Evolutionary conservation across 257 asterid species (phyloP).

Genomic region (Thymus quinquecostatus): DNA sequence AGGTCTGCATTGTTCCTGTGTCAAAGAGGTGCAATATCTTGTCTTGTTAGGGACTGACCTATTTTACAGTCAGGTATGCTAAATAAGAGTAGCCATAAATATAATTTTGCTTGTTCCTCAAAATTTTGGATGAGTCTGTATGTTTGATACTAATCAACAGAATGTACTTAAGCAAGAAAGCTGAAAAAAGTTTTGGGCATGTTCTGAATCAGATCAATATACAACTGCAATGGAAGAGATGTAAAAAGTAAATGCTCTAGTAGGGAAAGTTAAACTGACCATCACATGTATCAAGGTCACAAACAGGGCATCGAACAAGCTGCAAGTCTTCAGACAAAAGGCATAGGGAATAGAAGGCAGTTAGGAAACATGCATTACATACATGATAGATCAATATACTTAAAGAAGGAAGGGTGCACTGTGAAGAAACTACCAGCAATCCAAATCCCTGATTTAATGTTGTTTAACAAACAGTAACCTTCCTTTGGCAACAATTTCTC

Average conservation of each 20-base stretch:
- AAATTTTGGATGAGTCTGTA: slow-evolving; percentile 7
- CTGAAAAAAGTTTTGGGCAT: background rate
- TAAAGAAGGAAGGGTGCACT: slow-evolving; percentile 18
- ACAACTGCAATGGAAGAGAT: background rate
- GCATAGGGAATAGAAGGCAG: slow-evolving; percentile 26
- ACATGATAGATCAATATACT: background rate
- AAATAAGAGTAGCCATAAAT: background rate
- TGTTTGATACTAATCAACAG: background rate
- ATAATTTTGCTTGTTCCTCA: background rate
- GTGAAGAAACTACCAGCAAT: slow-evolving; percentile 75
- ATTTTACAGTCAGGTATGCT: background rate
- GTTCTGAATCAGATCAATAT: slow-evolving; percentile 1
- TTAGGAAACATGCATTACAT: slow-evolving; percentile 13
- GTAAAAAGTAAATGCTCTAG: slow-evolving; percentile 8
- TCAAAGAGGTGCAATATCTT: slow-evolving; percentile 9
- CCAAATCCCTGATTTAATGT: slow-evolving; percentile 89
- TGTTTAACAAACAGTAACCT: slow-evolving; percentile 62
- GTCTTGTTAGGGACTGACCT: slow-evolving; percentile 1
- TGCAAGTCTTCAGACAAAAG: slow-evolving; percentile 72
- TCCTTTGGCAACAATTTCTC: slow-evolving; percentile 50
- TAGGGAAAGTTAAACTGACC: slow-evolving; percentile 53
- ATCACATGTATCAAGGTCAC: slow-evolving; percentile 89
- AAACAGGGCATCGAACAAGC: slow-evolving; percentile 96
- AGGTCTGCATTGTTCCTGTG: slow-evolving; percentile 95
- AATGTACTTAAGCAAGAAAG: slow-evolving; percentile 5